A percentile compares a stretch with the other conserved stretches of the same genome.
Evolutionary conservation across 192 early-diverging fungal genomes (phyloP).

Genomic region (Podochytrium sp.): DNA sequence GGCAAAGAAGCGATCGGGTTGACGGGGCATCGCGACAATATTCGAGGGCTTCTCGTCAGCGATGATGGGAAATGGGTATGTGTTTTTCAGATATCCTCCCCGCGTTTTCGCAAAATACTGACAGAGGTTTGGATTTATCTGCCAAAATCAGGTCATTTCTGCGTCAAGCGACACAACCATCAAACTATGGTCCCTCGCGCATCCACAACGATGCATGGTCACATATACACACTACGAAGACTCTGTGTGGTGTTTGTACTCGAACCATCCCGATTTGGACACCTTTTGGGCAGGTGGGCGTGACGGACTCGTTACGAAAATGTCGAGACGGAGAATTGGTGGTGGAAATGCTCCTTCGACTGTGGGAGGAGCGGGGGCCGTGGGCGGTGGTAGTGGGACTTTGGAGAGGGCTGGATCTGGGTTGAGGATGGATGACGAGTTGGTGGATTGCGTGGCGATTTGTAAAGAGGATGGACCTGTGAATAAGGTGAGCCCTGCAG

Average conservation of each 20-base stretch:
- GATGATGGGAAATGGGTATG: conserved; percentile 83
- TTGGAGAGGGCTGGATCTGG: conserved; percentile 11
- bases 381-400: conserved; percentile 43
- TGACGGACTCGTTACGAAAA: conserved; percentile 91
- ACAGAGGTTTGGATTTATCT: not conserved
- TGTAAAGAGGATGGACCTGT: conserved; percentile 85
- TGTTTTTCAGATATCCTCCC: no score
- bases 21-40: conserved; percentile 94
- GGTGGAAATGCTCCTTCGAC: conserved; percentile 26
- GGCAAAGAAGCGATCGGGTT: conserved; percentile 76
- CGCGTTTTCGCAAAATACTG: not conserved
- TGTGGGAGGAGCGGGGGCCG: conserved; percentile 1
- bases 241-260: conserved; percentile 89
- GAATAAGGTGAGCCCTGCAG: conserved; percentile 60
- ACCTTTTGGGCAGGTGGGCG: conserved; percentile 92
- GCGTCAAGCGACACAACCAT: conserved; percentile 94
- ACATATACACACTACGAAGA: conserved; percentile 88
- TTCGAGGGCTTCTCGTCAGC: conserved; percentile 84
- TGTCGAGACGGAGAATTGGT: conserved; percentile 45
- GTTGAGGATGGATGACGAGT: conserved; percentile 39
- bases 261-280: conserved; percentile 81
- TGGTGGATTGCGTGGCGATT: conserved; percentile 81
- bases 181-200: conserved; percentile 93
- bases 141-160: conserved; percentile 68
- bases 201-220: conserved; percentile 79